phyloP scores from a whole-genome alignment of 352 stramenopile species.

The Pythium aquatile region DNA sequence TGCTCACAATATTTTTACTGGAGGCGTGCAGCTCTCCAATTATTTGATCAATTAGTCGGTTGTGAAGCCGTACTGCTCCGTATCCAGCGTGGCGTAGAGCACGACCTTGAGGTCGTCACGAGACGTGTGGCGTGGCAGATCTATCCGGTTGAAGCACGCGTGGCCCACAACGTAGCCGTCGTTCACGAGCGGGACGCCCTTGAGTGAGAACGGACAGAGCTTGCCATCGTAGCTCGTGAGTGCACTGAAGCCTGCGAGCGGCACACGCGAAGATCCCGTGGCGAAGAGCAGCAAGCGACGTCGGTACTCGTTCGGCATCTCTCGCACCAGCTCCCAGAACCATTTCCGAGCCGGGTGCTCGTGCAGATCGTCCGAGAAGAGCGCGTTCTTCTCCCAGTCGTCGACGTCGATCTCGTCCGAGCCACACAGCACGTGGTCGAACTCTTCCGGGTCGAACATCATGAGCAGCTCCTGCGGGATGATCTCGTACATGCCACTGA shows the following conservation, averaged over 20 bases:
- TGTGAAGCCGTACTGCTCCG: conserved; percentile 63
- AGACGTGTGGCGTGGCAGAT: conserved; percentile 91
- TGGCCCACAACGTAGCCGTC: conserved; percentile 40
- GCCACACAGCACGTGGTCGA: conserved; percentile 97
- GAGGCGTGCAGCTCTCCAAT: not conserved
- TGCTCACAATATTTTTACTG: not conserved
- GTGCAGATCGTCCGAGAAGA: conserved; percentile 46
- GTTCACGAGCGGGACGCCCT: conserved; percentile 35
- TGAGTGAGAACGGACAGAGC: conserved; percentile 72
- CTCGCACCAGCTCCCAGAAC: conserved; percentile 96
- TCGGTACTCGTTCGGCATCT: conserved; percentile 77
- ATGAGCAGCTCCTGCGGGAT: conserved; percentile 93
- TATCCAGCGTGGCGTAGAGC: conserved; percentile 45
- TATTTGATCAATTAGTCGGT: conserved; percentile 31
- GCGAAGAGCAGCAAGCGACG: conserved; percentile 73
- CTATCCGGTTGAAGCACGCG: conserved; percentile 82
- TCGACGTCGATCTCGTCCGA: conserved; percentile 94
- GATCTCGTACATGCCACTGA: conserved; percentile 96
- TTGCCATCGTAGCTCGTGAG: conserved; percentile 79
- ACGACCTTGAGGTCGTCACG: conserved; percentile 70
- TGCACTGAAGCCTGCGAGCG: conserved; percentile 63
- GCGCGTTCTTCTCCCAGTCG: conserved; percentile 93
- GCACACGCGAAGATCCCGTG: conserved; percentile 78
- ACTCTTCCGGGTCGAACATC: conserved; percentile 97
- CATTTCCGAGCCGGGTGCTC: conserved; percentile 48